Base-by-base conservation (phyloP, 257 asterid genomes). In the Coffea eugenioides region DNA sequence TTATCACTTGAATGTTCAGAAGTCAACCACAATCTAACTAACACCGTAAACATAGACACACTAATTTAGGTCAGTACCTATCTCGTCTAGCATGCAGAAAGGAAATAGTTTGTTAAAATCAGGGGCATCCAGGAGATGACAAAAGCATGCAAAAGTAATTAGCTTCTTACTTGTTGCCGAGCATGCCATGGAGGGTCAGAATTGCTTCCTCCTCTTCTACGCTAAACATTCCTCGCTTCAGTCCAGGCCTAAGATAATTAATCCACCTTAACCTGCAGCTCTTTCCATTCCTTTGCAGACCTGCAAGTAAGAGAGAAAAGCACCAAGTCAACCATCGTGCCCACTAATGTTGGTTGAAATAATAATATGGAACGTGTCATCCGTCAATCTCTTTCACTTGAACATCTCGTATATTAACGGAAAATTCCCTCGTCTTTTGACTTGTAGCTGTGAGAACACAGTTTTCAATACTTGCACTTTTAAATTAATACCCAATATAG, bases 261-360 rank as follows among this genome's bases (percentile, higher is more conserved):
- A 92, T 88, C 98, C 98, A 94, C 79, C 98, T 87, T 54, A 94
- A 80, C 74, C 98, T 86, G 87, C 98, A 91, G 85, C 98, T 94
- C 89, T 94, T 94, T 36, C 97, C 98, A 77, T 84, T 92, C 74
- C 98, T 91, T n/a, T 92, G 91, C 56, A 94, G 81, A 82, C 97
- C 97, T 94, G 90, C 65, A 85, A 43, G 68, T 43, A 59, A 36
- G 5, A 21, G 54, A 25, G 36, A 6, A 51, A 73, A 15, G 1
- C 36, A n/a, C 10, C 3, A 75, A 67, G 83, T 80, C 80, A 80
- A 62, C 77, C 54, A 25, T 54, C 20, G 43, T 31, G 70, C 70
- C 69, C 18, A 65, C 4, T 65, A 13, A 39, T 4, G 43, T 14
- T 27, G 14, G 25, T 72, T 15, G 20, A 76, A 80, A 57, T 48